These are phyloP conservation scores for Arxiozyma telluris DNA, from an alignment of 1,139 yeast genomes.

Conservation along the genomic window DNA sequence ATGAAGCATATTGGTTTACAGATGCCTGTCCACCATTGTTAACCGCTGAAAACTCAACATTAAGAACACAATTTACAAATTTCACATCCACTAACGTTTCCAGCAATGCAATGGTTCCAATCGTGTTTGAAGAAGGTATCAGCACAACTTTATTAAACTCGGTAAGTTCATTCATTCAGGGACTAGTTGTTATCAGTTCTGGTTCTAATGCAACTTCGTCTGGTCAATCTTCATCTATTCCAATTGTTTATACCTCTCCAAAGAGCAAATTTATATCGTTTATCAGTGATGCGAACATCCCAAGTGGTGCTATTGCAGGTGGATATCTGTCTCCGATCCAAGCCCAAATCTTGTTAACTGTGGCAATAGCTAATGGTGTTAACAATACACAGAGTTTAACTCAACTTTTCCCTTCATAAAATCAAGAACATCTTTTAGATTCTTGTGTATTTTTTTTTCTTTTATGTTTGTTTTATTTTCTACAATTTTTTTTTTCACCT, in stretches of 20 bases:
- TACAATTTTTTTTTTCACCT: neutral
- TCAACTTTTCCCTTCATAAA: slow-evolving; percentile 11
- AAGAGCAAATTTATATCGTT: slow-evolving; percentile 9
- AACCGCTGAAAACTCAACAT: slow-evolving; percentile 14
- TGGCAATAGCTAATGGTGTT: slow-evolving; percentile 22
- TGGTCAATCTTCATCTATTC: slow-evolving; percentile 8
- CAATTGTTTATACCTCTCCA: slow-evolving; percentile 18
- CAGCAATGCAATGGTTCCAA: slow-evolving; percentile 17
- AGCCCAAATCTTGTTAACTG: slow-evolving; percentile 24
- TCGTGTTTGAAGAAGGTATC: slow-evolving; percentile 20
- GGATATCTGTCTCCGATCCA: slow-evolving; percentile 25
- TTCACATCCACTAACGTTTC: slow-evolving; percentile 13
- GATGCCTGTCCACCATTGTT: slow-evolving; percentile 18
- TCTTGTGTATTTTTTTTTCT: too few species aligned
- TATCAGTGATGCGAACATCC: slow-evolving; percentile 14
- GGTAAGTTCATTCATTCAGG: slow-evolving; percentile 14
- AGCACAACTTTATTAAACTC: slow-evolving; percentile 10
- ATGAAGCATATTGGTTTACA: slow-evolving; percentile 17
- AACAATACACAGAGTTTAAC: slow-evolving; percentile 11
- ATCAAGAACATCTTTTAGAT: neutral
- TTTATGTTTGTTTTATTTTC: neutral
- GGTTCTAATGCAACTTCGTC: slow-evolving; percentile 12
- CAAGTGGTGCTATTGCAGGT: slow-evolving; percentile 23
- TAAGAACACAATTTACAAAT: slow-evolving; percentile 15
- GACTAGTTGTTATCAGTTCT: slow-evolving; percentile 22